phyloP scores from a whole-genome alignment of 805 yeast genomes.

The Sugiyamaella valdiviana region DNA sequence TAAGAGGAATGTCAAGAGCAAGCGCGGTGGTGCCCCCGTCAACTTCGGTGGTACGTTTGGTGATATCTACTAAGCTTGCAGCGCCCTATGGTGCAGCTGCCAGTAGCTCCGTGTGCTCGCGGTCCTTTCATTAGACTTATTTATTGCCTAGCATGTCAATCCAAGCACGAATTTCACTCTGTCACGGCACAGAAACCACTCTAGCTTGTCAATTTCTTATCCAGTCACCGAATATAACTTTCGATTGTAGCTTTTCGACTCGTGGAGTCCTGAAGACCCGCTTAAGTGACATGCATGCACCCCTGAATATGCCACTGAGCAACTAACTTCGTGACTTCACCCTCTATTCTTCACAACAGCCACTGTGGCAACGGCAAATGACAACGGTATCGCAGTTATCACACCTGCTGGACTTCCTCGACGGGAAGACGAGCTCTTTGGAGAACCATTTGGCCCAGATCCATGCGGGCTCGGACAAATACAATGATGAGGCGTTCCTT shows the following conservation, averaged over 20 bases:
- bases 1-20: constrained; percentile 62
- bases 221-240: no score
- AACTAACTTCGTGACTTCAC: neutral
- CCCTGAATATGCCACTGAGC: neutral
- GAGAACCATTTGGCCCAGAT: neutral
- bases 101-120: neutral
- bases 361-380: neutral
- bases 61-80: constrained; percentile 11
- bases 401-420: neutral
- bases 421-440: neutral
- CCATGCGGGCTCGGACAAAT: neutral
- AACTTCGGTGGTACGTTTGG: constrained; percentile 17
- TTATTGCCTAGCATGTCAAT: neutral
- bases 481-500: constrained; percentile 14
- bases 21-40: constrained; percentile 1
- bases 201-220: no score
- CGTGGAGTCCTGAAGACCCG: no score
- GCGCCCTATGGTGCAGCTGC: neutral
- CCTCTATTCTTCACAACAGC: neutral
- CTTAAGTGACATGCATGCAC: neutral
- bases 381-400: neutral
- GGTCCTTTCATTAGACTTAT: neutral
- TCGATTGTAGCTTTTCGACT: no score
- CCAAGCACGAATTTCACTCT: neutral
- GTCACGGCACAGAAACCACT: neutral